Conservation (phyloP, 1,139 yeast species). For the Geotrichum siamense region DNA sequence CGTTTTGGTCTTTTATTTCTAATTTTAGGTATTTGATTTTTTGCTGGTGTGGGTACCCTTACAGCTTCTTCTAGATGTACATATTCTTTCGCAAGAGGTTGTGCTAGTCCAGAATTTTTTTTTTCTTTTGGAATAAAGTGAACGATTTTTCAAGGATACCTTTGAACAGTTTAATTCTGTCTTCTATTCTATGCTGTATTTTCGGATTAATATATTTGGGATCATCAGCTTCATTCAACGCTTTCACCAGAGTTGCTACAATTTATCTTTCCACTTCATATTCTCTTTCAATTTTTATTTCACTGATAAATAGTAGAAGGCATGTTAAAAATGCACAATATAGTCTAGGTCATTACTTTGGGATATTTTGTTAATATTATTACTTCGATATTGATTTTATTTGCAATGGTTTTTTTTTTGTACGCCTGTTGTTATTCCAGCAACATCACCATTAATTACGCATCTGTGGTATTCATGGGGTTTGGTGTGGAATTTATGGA, state of each 20-base stretch:
- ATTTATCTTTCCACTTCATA: slow-evolving; percentile 70
- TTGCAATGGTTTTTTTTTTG: slow-evolving; percentile 18
- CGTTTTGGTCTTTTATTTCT: slow-evolving; percentile 18
- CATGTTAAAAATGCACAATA: slow-evolving; percentile 14
- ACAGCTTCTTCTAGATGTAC: slow-evolving; percentile 80
- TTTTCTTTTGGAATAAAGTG: slow-evolving; percentile 56
- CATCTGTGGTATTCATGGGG: slow-evolving; percentile 18
- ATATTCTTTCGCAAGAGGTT: slow-evolving; percentile 77
- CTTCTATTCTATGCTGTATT: slow-evolving; percentile 55
- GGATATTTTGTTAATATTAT: slow-evolving; percentile 16
- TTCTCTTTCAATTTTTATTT: slow-evolving; percentile 62
- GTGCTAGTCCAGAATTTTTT: slow-evolving; percentile 68
- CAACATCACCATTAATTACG: slow-evolving; percentile 18
- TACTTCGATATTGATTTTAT: slow-evolving; percentile 15
- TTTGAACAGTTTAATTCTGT: slow-evolving; percentile 58
- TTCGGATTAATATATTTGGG: slow-evolving; percentile 60
- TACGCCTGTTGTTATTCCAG: slow-evolving; percentile 19
- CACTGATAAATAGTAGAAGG: slow-evolving; percentile 49
- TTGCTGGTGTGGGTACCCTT: slow-evolving; percentile 31
- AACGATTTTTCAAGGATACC: slow-evolving; percentile 57
- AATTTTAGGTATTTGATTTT: slow-evolving; percentile 47
- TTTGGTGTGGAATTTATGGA: slow-evolving; percentile 19
- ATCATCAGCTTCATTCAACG: slow-evolving; percentile 69
- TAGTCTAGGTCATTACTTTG: slow-evolving; percentile 14
- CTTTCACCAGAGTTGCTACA: slow-evolving; percentile 77